Base-by-base conservation (phyloP, 139 green algal species). In the Micractinium conductrix region DNA sequence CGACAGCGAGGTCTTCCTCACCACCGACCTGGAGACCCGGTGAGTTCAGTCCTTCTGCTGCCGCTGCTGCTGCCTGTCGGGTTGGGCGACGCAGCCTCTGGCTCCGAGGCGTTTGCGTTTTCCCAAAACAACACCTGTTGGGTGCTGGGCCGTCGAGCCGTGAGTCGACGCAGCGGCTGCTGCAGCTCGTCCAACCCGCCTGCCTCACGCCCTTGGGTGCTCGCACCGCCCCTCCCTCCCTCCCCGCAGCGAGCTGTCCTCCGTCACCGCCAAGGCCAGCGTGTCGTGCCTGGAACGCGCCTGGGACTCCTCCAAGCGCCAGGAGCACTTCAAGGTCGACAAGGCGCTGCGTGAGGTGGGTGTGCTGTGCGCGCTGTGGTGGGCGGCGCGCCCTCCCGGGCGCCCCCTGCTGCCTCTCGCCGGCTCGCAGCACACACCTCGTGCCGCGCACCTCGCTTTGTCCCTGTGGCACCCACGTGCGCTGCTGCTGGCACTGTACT, bases 1-100 rank as follows among this genome's bases (percentile, higher is more conserved):
- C 1, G 89, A 95, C 4, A 69, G 38, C 24, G 96, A 99, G 86
- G 89, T 99, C 38, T 99, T 98, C 87, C 72, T 98, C 19, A 94
- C 92, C 26, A 74, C 45, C 26, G 21, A 84, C 2, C 60, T 90
- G 40, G 62, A 91, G 42, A 88, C 81, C 8, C 89, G 82, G 88
- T 89, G 45, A 74, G 81, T n/a, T n/a, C n/a, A n/a, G n/a, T n/a
- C n/a, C n/a, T n/a, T n/a, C n/a, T n/a, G n/a, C n/a, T n/a, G n/a
- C n/a, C n/a, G n/a, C n/a, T n/a, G n/a, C n/a, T n/a, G n/a, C n/a
- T n/a, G n/a, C n/a, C n/a, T n/a, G n/a, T n/a, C n/a, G n/a, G n/a
- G n/a, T n/a, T n/a, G n/a, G n/a, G n/a, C n/a, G n/a, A n/a, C n/a
- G n/a, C n/a, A n/a, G n/a, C n/a, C n/a, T n/a, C n/a, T n/a, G n/a